Conservation (phyloP, 768 basidiomycete species). For the Lentinula lateritia region DNA sequence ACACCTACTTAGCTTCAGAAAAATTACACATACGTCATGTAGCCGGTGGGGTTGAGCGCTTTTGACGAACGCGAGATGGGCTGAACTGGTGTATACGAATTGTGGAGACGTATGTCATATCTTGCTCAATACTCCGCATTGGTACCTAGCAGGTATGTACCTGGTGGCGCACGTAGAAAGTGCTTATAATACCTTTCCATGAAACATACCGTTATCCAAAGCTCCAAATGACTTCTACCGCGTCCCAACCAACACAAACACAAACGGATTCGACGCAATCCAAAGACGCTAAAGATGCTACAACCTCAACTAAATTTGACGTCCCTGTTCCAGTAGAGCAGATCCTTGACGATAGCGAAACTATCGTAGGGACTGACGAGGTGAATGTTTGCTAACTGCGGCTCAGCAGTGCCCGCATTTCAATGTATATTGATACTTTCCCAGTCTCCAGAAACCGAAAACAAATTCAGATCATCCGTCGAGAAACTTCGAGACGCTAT, state of each 20-base stretch:
- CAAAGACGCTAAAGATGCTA: background rate
- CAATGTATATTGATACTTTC: background rate
- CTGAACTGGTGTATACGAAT: background rate
- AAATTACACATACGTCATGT: background rate
- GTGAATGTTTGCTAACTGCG: background rate
- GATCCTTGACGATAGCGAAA: background rate
- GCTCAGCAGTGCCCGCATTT: too few species aligned
- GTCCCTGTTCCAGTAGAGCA: background rate
- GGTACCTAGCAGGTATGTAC: background rate
- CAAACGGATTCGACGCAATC: background rate
- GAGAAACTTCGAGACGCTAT: conserved; percentile 1
- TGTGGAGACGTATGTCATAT: background rate
- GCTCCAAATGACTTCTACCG: background rate
- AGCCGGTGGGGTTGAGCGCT: background rate
- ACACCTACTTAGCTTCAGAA: too few species aligned
- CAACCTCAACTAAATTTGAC: background rate
- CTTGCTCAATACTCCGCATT: background rate
- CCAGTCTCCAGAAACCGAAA: conserved; percentile 1
- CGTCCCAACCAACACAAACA: background rate
- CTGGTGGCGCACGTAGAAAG: background rate
- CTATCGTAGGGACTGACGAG: conserved; percentile 1
- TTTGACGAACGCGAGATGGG: background rate
- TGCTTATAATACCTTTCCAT: background rate
- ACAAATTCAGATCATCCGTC: background rate
- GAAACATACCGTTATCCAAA: background rate